Conservation (phyloP, 2,329 filamentous ascomycete species). For the Cordyceps cicadae region DNA sequence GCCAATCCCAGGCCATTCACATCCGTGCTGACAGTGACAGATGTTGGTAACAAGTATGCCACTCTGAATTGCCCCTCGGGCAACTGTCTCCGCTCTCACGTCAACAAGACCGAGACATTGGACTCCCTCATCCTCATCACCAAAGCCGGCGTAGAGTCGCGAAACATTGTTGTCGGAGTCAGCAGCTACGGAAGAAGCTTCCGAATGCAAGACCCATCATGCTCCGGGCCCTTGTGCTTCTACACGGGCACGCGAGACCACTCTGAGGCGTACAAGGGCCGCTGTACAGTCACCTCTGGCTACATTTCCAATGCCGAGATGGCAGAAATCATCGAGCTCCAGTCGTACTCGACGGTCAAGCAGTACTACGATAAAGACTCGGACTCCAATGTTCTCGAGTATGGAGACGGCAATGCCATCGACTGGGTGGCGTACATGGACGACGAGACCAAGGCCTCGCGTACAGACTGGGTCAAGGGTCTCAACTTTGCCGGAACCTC, state of each 20-base stretch:
- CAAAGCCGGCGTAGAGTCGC: conserved; percentile 21
- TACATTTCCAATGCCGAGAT: conserved; percentile 26
- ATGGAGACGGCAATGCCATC: background rate
- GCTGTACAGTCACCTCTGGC: conserved; percentile 22
- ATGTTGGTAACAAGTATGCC: conserved; percentile 20
- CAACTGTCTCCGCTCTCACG: conserved; percentile 27
- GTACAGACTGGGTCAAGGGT: background rate
- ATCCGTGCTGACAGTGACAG: no score
- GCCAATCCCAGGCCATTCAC: no score
- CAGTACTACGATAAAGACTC: background rate
- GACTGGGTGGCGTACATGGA: conserved; percentile 17
- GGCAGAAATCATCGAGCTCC: conserved; percentile 20
- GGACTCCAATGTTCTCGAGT: background rate
- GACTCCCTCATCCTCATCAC: conserved; percentile 27
- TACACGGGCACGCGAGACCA: conserved; percentile 15
- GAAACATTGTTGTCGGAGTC: conserved; percentile 25
- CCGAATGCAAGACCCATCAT: conserved; percentile 19
- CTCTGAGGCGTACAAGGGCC: conserved; percentile 18
- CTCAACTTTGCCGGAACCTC: conserved; percentile 15
- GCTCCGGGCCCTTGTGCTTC: conserved; percentile 16
- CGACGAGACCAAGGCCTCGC: conserved; percentile 9
- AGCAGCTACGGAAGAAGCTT: conserved; percentile 25
- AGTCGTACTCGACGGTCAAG: conserved; percentile 5
- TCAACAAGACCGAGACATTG: conserved; percentile 30
- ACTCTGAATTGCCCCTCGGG: conserved; percentile 21